A percentile compares a stretch with the other conserved stretches of the same genome.
phyloP scores from a whole-genome alignment of 805 yeast species.

The Teunomyces kruisii region DNA sequence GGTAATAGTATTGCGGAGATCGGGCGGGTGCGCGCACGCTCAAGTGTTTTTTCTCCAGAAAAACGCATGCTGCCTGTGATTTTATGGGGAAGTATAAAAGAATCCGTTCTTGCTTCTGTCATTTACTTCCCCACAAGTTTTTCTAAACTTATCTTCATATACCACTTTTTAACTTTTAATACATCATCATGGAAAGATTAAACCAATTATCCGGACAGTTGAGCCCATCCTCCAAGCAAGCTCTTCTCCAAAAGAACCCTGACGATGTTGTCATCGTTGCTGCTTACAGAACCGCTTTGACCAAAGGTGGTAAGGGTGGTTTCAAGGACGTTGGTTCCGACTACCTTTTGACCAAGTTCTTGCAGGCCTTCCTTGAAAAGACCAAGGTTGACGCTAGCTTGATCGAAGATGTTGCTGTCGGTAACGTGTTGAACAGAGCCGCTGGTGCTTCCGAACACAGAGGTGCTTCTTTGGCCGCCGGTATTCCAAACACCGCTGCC shows the following conservation, averaged over 20 bases:
- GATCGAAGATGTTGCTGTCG: constrained; percentile 84
- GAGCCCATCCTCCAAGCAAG: constrained; percentile 40
- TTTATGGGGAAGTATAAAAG: constrained; percentile 5
- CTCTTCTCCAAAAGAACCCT: constrained; percentile 57
- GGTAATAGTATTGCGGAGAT: constrained; percentile 3
- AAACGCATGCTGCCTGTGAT: constrained; percentile 6
- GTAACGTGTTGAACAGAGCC: constrained; percentile 88
- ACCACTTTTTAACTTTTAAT: neutral
- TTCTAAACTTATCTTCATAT: neutral
- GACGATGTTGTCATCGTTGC: constrained; percentile 90
- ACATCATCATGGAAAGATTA: constrained; percentile 40
- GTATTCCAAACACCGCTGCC: constrained; percentile 77
- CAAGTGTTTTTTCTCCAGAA: neutral
- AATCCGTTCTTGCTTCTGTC: neutral
- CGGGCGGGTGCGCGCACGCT: neutral
- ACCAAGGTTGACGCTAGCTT: constrained; percentile 47
- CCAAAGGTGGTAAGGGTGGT: constrained; percentile 83
- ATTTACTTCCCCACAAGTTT: neutral
- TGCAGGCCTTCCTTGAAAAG: constrained; percentile 59
- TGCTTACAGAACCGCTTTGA: constrained; percentile 88
- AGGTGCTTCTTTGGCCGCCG: constrained; percentile 89
- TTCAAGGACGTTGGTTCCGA: constrained; percentile 84
- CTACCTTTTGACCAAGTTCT: constrained; percentile 66
- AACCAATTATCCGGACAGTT: constrained; percentile 47
- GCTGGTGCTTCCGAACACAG: constrained; percentile 96